Evolutionary conservation across 2,329 filamentous ascomycete species (phyloP).

Genomic region (Fusarium palustre): DNA sequence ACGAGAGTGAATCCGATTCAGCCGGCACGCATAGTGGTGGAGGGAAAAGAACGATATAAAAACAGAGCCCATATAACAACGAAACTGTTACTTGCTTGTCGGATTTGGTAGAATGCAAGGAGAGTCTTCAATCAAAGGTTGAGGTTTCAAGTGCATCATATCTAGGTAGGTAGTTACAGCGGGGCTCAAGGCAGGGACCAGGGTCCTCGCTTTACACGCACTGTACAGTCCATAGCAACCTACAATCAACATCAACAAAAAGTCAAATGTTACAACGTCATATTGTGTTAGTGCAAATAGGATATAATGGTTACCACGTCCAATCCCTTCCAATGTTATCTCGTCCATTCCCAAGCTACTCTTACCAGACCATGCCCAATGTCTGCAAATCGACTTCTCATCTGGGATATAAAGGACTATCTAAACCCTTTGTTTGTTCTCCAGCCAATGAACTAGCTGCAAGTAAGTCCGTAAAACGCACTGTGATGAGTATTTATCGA

Average conservation of each 20-base stretch:
- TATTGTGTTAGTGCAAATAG: conserved; percentile 23
- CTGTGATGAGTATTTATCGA: conserved; percentile 17
- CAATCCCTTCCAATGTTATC: conserved; percentile 33
- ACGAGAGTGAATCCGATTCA: conserved; percentile 47
- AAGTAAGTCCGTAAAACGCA: conserved; percentile 40
- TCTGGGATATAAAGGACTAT: conserved; percentile 59
- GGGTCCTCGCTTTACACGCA: background rate
- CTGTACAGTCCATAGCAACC: background rate
- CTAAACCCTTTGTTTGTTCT: conserved; percentile 61
- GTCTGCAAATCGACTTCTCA: conserved; percentile 37
- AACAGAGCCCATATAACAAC: background rate
- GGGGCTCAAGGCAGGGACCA: conserved; percentile 8
- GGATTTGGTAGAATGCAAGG: conserved; percentile 13
- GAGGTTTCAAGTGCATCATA: conserved; percentile 11
- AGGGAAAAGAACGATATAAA: conserved; percentile 14
- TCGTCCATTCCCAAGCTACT: conserved; percentile 42
- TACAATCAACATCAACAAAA: conserved; percentile 1
- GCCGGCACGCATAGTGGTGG: conserved; percentile 44
- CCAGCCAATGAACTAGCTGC: conserved; percentile 46
- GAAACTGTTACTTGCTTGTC: conserved; percentile 22
- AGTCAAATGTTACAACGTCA: conserved; percentile 32
- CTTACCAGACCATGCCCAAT: conserved; percentile 39
- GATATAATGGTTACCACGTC: conserved; percentile 22
- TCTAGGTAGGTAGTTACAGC: background rate
- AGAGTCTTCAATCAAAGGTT: conserved; percentile 10